These are phyloP conservation scores for Lenzites betulinus DNA, from an alignment of 768 basidiomycete genomes.

Conservation along the genomic window DNA sequence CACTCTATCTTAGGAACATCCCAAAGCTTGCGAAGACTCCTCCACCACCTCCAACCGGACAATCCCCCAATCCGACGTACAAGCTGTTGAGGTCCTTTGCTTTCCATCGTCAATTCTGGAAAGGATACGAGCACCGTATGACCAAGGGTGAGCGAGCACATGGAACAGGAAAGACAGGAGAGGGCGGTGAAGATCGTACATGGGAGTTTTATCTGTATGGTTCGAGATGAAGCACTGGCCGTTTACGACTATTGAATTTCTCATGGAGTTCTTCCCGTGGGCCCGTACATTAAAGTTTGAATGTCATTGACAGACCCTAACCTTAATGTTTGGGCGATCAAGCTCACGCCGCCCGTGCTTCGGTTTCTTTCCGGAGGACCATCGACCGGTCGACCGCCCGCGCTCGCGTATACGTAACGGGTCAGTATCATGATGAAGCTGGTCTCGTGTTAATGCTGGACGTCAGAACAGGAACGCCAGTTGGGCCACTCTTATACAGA, in stretches of 20 bases:
- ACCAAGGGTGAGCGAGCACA: conserved; percentile 82
- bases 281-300: too few species aligned
- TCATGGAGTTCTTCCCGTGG: too few species aligned
- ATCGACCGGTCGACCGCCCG: neutral
- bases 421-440: neutral
- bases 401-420: neutral
- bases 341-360: too few species aligned
- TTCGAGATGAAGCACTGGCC: too few species aligned
- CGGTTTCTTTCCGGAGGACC: neutral
- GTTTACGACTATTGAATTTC: too few species aligned
- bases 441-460: neutral
- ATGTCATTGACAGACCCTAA: conserved; percentile 1
- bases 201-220: conserved; percentile 76
- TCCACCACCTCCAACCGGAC: conserved; percentile 45
- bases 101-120: conserved; percentile 72
- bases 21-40: conserved; percentile 76
- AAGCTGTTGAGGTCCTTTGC: conserved; percentile 74
- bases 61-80: conserved; percentile 65
- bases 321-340: neutral
- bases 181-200: conserved; percentile 78
- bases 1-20: conserved; percentile 60
- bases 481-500: neutral
- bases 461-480: too few species aligned
- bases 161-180: conserved; percentile 65
- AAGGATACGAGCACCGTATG: conserved; percentile 92